Base-by-base conservation (phyloP, 108 stramenopile species). In the Mediolabrus comicus region DNA sequence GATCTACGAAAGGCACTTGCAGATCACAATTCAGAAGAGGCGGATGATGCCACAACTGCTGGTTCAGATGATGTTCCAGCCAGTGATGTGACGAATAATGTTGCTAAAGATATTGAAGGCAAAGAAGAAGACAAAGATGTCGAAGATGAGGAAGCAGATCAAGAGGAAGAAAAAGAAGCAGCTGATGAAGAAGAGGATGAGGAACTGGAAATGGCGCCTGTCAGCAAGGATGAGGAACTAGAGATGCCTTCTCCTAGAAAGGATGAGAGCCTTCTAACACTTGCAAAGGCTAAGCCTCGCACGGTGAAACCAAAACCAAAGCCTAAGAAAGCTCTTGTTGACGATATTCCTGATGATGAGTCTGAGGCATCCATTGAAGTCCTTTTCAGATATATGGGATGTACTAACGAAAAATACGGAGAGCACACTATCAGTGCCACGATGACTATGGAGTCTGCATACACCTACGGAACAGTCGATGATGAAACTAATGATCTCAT, bases 361-460 rank as follows among this genome's bases (percentile, higher is more conserved):
- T 67, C 65, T 13, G 77, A 78, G 35, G 77, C 77, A 1, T 78
- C 77, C 26, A 49, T 78, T 26, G 52, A 71, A 57, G 77, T 78
- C 4, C 65, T 78, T 0, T 71, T 78, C 65, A 29, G 77, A 39
- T 78, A 78, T 59, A 78, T 78, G 57, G 77, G 77, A n/a, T 78
- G 77, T 60, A 71, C 77, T 27, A 26, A 69, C 11, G 14, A 19
- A 30, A n/a, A 41, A 8, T 78, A 71, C 14, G 77, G 65, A 4
- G 53, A 65, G 11, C 11, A 28, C 10, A 49, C 46, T 8, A 49
- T 49, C 46, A 49, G 46, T 9, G 46, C 46, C 19, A 22, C 46
- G 8, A 24, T 24, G 46, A 49, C 46, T 49, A 24, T 49, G 19
- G 46, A 49, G 0, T 22, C 46, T 22, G 9, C 19, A 24, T 17